A percentile compares a stretch with the other conserved stretches of the same genome.
phyloP scores from a whole-genome alignment of 2,329 filamentous ascomycete genomes.

The Chalara sp. region DNA sequence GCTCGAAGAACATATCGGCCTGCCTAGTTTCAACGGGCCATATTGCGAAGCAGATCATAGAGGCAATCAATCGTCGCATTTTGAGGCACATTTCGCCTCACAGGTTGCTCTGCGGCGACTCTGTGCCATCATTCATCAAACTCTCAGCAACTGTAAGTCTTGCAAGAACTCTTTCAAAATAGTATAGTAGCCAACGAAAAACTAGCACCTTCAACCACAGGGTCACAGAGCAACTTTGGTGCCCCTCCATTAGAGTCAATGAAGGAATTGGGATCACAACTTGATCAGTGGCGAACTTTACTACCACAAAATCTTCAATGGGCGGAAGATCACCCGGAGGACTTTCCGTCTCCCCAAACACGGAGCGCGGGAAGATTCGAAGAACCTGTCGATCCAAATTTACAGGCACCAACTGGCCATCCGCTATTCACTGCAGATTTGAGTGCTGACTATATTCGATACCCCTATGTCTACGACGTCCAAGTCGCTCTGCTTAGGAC shows the following conservation, averaged over 20 bases:
- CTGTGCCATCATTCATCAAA: constrained; percentile 44
- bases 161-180: too few species aligned
- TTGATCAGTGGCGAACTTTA: constrained; percentile 51
- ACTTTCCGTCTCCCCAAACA: constrained; percentile 31
- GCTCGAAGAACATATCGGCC: constrained; percentile 44
- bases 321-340: constrained; percentile 44
- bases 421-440: constrained; percentile 41
- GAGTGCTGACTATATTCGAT: constrained; percentile 35
- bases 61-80: constrained; percentile 44
- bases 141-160: constrained; percentile 43
- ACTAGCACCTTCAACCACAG: neutral
- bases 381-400: constrained; percentile 16
- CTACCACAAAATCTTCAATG: constrained; percentile 49
- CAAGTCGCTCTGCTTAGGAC: constrained; percentile 51
- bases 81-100: constrained; percentile 52
- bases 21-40: constrained; percentile 45
- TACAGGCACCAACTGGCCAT: constrained; percentile 16
- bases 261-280: constrained; percentile 44
- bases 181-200: too few species aligned
- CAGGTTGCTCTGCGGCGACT: constrained; percentile 51
- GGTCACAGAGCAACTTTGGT: constrained; percentile 9
- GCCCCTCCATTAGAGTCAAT: constrained; percentile 33
- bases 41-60: constrained; percentile 41
- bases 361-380: constrained; percentile 19
- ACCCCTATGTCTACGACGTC: constrained; percentile 47